Conservation (phyloP, 768 basidiomycete species). For the Lactarius trivialis region DNA sequence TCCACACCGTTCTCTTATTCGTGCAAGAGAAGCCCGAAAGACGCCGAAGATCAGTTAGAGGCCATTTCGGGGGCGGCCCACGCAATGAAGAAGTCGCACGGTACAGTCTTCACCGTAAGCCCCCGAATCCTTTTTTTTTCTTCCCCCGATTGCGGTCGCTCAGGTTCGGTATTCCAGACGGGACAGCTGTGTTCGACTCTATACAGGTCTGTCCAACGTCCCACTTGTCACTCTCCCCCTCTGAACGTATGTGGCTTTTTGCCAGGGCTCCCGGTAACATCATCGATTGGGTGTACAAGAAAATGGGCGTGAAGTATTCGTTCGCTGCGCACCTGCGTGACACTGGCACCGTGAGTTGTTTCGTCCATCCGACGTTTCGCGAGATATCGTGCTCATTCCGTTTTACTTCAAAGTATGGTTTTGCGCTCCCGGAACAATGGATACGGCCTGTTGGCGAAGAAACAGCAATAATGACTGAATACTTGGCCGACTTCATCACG, state of each 20-base stretch:
- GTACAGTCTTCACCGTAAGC: slow-evolving; percentile 48
- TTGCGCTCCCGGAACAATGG: slow-evolving; percentile 61
- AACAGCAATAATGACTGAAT: slow-evolving; percentile 55
- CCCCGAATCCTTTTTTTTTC: background rate
- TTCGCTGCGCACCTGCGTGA: slow-evolving; percentile 63
- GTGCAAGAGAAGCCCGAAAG: slow-evolving; percentile 54
- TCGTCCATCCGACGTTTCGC: too few species aligned
- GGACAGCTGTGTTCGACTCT: slow-evolving; percentile 42
- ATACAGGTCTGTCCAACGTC: slow-evolving; percentile 34
- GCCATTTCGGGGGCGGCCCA: slow-evolving; percentile 59
- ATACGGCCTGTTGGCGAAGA: slow-evolving; percentile 81
- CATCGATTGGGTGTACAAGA: slow-evolving; percentile 60
- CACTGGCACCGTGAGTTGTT: slow-evolving; percentile 54
- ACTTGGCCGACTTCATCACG: slow-evolving; percentile 60
- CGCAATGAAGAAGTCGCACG: slow-evolving; percentile 49
- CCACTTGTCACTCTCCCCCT: background rate
- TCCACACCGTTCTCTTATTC: slow-evolving; percentile 75
- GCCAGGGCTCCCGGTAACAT: slow-evolving; percentile 51
- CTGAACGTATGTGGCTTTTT: background rate
- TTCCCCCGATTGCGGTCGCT: background rate
- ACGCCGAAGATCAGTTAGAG: slow-evolving; percentile 72
- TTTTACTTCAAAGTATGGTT: slow-evolving; percentile 56
- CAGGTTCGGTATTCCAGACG: slow-evolving; percentile 28
- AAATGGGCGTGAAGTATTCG: slow-evolving; percentile 50
- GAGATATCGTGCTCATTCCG: slow-evolving; percentile 1